Conservation (phyloP, 441 rosid species). For the Erodium chrysanthum region DNA sequence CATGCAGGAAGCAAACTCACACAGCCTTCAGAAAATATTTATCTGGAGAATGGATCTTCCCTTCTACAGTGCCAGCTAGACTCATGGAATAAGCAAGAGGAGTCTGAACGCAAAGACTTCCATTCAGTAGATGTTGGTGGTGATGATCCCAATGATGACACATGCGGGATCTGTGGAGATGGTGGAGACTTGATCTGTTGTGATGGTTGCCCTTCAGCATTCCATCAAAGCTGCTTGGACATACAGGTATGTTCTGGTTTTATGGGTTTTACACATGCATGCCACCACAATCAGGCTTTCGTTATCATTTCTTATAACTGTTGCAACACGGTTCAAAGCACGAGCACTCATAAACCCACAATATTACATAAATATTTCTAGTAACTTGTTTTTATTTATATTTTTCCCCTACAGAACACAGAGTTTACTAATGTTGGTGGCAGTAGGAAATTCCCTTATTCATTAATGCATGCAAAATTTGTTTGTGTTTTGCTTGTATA, state of each 20-base stretch:
- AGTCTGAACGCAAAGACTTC: slow-evolving; percentile 39
- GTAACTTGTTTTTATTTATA: not conserved
- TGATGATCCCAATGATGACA: slow-evolving; percentile 88
- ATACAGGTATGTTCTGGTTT: slow-evolving; percentile 43
- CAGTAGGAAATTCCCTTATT: not conserved
- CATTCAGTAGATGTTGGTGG: slow-evolving; percentile 53
- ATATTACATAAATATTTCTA: not conserved
- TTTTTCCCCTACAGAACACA: not conserved
- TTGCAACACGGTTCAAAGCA: not conserved
- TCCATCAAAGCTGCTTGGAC: slow-evolving; percentile 80
- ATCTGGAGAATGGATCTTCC: slow-evolving; percentile 53
- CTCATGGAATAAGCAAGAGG: slow-evolving; percentile 63
- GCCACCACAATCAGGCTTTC: not conserved
- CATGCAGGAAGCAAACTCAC: slow-evolving; percentile 52
- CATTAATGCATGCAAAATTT: not conserved
- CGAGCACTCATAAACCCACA: not conserved
- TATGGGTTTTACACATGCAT: slow-evolving; percentile 9
- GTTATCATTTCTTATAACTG: not conserved
- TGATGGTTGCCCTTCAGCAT: slow-evolving; percentile 93
- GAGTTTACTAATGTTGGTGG: not conserved
- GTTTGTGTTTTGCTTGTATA: not conserved
- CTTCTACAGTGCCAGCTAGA: slow-evolving; percentile 64
- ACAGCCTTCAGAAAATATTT: slow-evolving; percentile 48
- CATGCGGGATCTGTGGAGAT: slow-evolving; percentile 96
- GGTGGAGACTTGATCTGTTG: slow-evolving; percentile 92